Conservation (phyloP, 2,329 filamentous ascomycete genomes). For the Boeremia lycopersici region DNA sequence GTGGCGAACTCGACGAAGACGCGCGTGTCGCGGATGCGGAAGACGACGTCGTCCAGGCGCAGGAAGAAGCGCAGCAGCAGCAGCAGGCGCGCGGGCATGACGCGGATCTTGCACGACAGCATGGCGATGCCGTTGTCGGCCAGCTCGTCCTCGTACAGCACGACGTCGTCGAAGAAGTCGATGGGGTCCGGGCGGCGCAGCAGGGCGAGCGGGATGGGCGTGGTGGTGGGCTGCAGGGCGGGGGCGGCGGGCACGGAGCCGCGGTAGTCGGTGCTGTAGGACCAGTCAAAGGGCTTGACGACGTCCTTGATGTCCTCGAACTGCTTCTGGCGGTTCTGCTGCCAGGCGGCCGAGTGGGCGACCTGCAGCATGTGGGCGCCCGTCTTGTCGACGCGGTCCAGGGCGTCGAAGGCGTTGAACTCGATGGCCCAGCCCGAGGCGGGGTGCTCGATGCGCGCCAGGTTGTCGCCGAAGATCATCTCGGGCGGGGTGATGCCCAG, state of each 20-base stretch:
- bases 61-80: conserved; percentile 88
- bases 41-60: conserved; percentile 86
- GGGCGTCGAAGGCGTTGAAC: conserved; percentile 85
- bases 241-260: conserved; percentile 63
- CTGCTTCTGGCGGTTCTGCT: conserved; percentile 74
- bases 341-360: conserved; percentile 89
- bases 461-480: conserved; percentile 99
- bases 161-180: conserved; percentile 93
- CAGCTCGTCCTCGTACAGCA: conserved; percentile 95
- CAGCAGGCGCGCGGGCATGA: conserved; percentile 88
- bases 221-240: conserved; percentile 52
- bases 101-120: conserved; percentile 86
- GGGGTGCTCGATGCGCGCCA: conserved; percentile 75
- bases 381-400: conserved; percentile 94
- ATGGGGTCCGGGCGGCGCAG: conserved; percentile 91
- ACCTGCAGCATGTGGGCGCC: conserved; percentile 90
- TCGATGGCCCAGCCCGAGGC: conserved; percentile 76
- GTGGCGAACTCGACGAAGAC: conserved; percentile 88
- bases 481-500: conserved; percentile 90
- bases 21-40: conserved; percentile 86
- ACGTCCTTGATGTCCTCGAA: conserved; percentile 89
- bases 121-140: conserved; percentile 96
- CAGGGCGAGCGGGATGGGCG: conserved; percentile 80
- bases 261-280: conserved; percentile 86
- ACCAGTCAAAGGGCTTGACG: conserved; percentile 97